These are phyloP conservation scores for Saccharomyces hybrid DNA, from an alignment of 1,139 yeast genomes.

Conservation along the genomic window DNA sequence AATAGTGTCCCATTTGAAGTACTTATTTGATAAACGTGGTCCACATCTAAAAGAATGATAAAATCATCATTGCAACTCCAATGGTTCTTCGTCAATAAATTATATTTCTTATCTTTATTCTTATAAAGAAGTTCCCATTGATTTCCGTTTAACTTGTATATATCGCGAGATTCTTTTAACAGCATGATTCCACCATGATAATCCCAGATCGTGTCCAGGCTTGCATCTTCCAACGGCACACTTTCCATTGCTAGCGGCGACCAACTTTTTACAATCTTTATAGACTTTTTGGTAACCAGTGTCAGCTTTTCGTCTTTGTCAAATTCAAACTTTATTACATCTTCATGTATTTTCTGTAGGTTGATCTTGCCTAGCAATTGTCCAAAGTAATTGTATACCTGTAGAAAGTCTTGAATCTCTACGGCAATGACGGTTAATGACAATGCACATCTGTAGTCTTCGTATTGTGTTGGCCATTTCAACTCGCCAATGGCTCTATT, in stretches of 20 bases:
- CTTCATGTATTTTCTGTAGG: constrained; percentile 37
- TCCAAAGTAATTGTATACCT: constrained; percentile 21
- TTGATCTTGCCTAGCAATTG: constrained; percentile 11
- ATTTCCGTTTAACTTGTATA: constrained; percentile 12
- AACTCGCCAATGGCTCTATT: constrained; percentile 30
- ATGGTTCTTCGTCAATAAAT: constrained; percentile 25
- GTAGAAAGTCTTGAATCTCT: constrained; percentile 14
- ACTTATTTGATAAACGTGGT: constrained; percentile 16
- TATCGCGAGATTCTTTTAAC: constrained; percentile 18
- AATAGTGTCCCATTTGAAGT: constrained; percentile 8
- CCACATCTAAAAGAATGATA: constrained; percentile 20
- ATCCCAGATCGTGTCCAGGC: constrained; percentile 27
- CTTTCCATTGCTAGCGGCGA: constrained; percentile 65
- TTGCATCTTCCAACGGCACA: constrained; percentile 45
- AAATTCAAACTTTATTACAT: constrained; percentile 54
- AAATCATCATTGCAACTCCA: constrained; percentile 22
- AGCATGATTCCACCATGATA: constrained; percentile 19
- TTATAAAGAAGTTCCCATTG: constrained; percentile 9
- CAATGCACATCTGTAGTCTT: constrained; percentile 12
- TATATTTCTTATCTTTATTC: constrained; percentile 16
- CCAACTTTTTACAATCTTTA: constrained; percentile 37
- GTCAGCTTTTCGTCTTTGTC: constrained; percentile 49
- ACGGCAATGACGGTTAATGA: constrained; percentile 21
- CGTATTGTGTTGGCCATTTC: constrained; percentile 17
- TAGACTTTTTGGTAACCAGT: constrained; percentile 51